phyloP scores from a whole-genome alignment of 345 rosid genomes.

The Turnera subulata region DNA sequence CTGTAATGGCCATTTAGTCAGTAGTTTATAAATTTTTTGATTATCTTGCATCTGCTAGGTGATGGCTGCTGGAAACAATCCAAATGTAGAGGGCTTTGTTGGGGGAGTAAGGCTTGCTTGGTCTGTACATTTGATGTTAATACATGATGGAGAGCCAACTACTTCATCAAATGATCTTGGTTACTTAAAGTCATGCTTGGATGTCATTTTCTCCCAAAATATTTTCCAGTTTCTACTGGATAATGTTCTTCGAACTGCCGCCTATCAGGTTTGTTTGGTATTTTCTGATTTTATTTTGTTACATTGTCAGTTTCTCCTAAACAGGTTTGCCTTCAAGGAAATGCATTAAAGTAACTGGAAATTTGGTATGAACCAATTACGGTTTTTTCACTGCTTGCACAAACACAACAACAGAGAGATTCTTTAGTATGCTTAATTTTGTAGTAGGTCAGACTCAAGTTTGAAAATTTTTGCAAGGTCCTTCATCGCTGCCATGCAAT shows the following conservation, averaged over 20 bases:
- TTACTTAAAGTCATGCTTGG: conserved; percentile 66
- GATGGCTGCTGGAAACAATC: conserved; percentile 56
- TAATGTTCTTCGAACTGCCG: conserved; percentile 78
- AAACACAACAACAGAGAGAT: too few relatives aligned
- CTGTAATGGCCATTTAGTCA: conserved; percentile 10
- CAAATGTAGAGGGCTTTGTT: conserved; percentile 62
- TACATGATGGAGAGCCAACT: conserved; percentile 54
- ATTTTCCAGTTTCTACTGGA: conserved; percentile 78
- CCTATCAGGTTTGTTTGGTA: conserved; percentile 58
- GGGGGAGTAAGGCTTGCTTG: conserved; percentile 84
- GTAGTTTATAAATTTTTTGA: conserved; percentile 17
- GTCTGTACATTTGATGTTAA: conserved; percentile 82
- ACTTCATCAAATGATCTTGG: conserved; percentile 58
- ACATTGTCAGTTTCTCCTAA: neutral
- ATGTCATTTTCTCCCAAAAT: conserved; percentile 63
- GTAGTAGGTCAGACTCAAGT: too few relatives aligned
- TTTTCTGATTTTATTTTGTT: neutral
- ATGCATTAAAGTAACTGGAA: neutral
- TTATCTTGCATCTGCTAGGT: conserved; percentile 47
- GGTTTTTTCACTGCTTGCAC: neutral
- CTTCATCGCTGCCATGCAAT: too few relatives aligned
- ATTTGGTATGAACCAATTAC: neutral
- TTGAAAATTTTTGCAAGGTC: too few relatives aligned
- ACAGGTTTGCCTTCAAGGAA: neutral
- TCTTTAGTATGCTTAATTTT: too few relatives aligned